Evolutionary conservation across 345 rosid species (phyloP), one percentile per base, ranked within the genome.

Genomic region (Moricandia arvensis): DNA sequence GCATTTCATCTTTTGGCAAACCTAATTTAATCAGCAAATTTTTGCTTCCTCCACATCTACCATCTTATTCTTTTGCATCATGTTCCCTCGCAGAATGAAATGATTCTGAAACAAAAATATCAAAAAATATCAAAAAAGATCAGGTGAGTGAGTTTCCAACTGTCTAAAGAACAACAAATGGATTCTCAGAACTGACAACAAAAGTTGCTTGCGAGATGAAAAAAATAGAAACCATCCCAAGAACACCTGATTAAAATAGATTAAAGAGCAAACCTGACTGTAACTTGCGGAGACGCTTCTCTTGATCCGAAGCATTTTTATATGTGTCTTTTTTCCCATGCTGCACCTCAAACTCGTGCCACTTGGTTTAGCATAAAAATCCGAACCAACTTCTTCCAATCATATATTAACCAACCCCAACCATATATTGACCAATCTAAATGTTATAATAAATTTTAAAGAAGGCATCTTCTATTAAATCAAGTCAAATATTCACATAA

Each of bases 241-340:
- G 12, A 55, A 35, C n/a, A 62, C 49, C 43, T 9, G 4, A 9
- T 54, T 41, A 13, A 17, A 26, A 24, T 2, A 31, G 67, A 67
- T 21, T 38, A 59, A 21, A 63, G 41, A 61, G 17, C 68, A 59
- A 74, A 91, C 99, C 93, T 91, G 97, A 79, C 96, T 90, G 80
- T 83, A 88, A 82, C 97, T 90, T 34, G 99, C 96, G 4, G 96
- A 85, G 41, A 90, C 97, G 70, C 96, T 95, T 72, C 97, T 85
- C 80, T 89, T 89, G 54, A 90, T 85, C 12, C 96, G 91, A 61
- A 92, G 80, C 98, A 95, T 92, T 71, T 95, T 4, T 29, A 29
- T 29, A 29, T 29, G 31, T 29, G 31, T 29, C 31, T 29, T 29
- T 0, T 29, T 29, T 29, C 31, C 31, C 31, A 29, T 2, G 31